Evolutionary conservation across 2,329 filamentous ascomycete species (phyloP).

Genomic region (Didymella exigua): DNA sequence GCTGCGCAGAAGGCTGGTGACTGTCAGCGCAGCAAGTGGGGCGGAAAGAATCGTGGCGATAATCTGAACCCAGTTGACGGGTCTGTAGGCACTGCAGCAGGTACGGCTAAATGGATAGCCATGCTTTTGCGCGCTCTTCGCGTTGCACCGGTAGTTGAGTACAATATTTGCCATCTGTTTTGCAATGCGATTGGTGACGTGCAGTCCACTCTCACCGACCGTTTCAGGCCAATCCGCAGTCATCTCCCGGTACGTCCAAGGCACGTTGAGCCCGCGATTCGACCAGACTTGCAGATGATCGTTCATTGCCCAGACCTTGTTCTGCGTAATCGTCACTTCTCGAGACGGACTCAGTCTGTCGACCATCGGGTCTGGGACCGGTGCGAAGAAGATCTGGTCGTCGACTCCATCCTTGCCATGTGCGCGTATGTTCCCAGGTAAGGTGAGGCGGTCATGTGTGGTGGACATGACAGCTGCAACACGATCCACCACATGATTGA

Average conservation of each 20-base stretch:
- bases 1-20: background rate
- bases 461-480: slow-evolving; percentile 38
- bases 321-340: slow-evolving; percentile 53
- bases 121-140: slow-evolving; percentile 45
- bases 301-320: slow-evolving; percentile 61
- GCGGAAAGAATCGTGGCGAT: slow-evolving; percentile 38
- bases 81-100: slow-evolving; percentile 58
- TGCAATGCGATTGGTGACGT: slow-evolving; percentile 55
- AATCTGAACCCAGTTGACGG: slow-evolving; percentile 47
- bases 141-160: slow-evolving; percentile 63
- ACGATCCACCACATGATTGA: slow-evolving; percentile 54
- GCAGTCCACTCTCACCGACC: slow-evolving; percentile 57
- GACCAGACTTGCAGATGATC: slow-evolving; percentile 55
- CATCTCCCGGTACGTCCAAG: slow-evolving; percentile 61
- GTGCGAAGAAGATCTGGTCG: slow-evolving; percentile 52
- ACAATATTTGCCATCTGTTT: slow-evolving; percentile 58
- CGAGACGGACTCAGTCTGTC: slow-evolving; percentile 51
- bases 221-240: slow-evolving; percentile 44
- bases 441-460: slow-evolving; percentile 8
- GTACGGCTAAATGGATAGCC: slow-evolving; percentile 56
- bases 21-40: slow-evolving; percentile 23
- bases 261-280: slow-evolving; percentile 47
- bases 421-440: slow-evolving; percentile 6
- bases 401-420: slow-evolving; percentile 25
- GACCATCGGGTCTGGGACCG: slow-evolving; percentile 55